A percentile compares a stretch with the other conserved stretches of the same genome.
Evolutionary conservation across 495 filamentous ascomycete species (phyloP).

Genomic region (Tuber brumale): DNA sequence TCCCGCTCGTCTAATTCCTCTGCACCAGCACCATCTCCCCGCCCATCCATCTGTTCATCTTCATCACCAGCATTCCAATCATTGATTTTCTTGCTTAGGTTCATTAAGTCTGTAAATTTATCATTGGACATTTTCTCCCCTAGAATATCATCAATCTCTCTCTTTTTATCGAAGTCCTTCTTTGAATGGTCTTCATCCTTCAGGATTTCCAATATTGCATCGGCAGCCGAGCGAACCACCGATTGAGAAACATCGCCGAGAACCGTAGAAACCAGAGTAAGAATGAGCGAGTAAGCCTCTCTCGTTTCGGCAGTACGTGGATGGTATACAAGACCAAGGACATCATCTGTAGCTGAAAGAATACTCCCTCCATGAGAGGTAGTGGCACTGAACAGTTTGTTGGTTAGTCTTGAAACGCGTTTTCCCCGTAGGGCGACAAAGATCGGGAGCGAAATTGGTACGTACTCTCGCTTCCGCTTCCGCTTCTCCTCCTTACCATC

Average conservation of each 20-base stretch:
- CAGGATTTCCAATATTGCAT: constrained; percentile 80
- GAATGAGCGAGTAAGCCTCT: constrained; percentile 91
- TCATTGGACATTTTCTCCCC: constrained; percentile 76
- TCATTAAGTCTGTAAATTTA: constrained; percentile 94
- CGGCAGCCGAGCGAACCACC: constrained; percentile 88
- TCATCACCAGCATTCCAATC: constrained; percentile 98
- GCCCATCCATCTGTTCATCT: constrained; percentile 73
- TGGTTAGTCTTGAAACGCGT: constrained; percentile 9
- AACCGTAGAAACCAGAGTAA: constrained; percentile 78
- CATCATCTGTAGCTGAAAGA: constrained; percentile 73
- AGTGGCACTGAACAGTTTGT: constrained; percentile 46
- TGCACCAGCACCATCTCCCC: constrained; percentile 54
- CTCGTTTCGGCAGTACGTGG: constrained; percentile 87
- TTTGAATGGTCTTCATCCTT: constrained; percentile 76
- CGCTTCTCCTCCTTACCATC: constrained; percentile 87
- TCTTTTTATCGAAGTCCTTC: constrained; percentile 98
- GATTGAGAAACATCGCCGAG: constrained; percentile 91
- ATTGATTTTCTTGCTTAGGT: constrained; percentile 96
- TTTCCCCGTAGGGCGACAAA: not conserved
- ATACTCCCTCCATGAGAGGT: constrained; percentile 67
- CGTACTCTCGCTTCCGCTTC: constrained; percentile 61
- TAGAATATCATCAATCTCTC: constrained; percentile 88
- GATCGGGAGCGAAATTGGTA: not conserved
- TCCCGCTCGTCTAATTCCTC: constrained; percentile 83
- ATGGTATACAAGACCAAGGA: constrained; percentile 78